Conservation (phyloP, 202 grass and related monocot genomes). For the Carex arenaria region DNA sequence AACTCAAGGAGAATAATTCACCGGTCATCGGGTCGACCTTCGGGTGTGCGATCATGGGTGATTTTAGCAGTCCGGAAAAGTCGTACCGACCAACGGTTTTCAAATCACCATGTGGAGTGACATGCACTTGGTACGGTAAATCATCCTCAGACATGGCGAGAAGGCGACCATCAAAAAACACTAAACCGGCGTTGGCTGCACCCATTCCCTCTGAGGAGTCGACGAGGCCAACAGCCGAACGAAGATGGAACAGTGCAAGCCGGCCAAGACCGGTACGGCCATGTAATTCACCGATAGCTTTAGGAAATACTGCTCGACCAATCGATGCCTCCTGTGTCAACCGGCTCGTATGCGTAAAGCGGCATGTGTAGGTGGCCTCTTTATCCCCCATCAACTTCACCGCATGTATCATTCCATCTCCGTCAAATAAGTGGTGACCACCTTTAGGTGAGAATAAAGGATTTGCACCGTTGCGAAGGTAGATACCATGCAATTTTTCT, state of each 20-base stretch:
- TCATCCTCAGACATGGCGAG: constrained; percentile 47
- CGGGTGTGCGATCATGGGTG: constrained; percentile 40
- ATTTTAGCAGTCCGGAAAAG: constrained; percentile 17
- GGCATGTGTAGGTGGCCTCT: constrained; percentile 28
- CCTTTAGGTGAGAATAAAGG: constrained; percentile 28
- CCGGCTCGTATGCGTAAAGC: constrained; percentile 33
- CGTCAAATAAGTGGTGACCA: constrained; percentile 41
- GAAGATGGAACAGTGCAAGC: constrained; percentile 29
- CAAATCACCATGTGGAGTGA: constrained; percentile 25
- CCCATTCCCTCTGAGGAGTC: constrained; percentile 6
- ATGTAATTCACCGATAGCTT: constrained; percentile 36
- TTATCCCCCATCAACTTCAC: constrained; percentile 12
- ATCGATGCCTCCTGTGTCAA: constrained; percentile 23
- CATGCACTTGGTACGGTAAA: constrained; percentile 35
- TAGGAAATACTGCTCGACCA: constrained; percentile 29
- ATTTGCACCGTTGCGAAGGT: constrained; percentile 32
- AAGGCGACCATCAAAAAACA: constrained; percentile 30
- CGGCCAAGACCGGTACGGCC: constrained; percentile 23
- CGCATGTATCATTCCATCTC: constrained; percentile 43
- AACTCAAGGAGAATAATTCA: constrained; percentile 39
- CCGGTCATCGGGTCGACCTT: constrained; percentile 34
- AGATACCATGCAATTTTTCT: constrained; percentile 8
- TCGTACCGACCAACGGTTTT: constrained; percentile 28
- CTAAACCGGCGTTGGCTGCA: constrained; percentile 38
- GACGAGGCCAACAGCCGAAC: constrained; percentile 12